These are phyloP conservation scores for Sclerotinia minor DNA, from an alignment of 2,329 filamentous ascomycete species.

Conservation along the genomic window DNA sequence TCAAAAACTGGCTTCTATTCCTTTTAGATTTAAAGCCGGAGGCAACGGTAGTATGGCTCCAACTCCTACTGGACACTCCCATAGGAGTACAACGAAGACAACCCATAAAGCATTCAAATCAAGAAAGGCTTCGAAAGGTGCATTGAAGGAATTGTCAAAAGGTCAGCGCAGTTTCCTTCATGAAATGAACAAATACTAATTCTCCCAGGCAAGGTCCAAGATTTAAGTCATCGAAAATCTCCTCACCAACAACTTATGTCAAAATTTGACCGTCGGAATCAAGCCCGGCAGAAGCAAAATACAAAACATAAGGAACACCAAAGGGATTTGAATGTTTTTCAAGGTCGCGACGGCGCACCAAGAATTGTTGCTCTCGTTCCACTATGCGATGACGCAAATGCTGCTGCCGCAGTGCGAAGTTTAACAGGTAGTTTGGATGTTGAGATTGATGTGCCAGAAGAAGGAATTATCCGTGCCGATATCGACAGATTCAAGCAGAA, in stretches of 20 bases:
- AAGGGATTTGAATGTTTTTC: conserved; percentile 76
- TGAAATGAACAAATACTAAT: conserved; percentile 26
- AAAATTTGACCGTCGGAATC: conserved; percentile 92
- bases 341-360: conserved; percentile 82
- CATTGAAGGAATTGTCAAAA: conserved; percentile 81
- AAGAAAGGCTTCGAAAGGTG: conserved; percentile 83
- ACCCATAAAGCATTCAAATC: conserved; percentile 91
- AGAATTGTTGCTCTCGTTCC: conserved; percentile 87
- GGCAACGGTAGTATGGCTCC: conserved; percentile 68
- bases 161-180: conserved; percentile 51
- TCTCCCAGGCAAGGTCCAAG: conserved; percentile 69
- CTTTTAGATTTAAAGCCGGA: conserved; percentile 86
- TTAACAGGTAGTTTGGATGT: conserved; percentile 82
- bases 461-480: conserved; percentile 61
- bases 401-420: conserved; percentile 63
- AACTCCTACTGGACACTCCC: conserved; percentile 71
- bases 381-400: conserved; percentile 71
- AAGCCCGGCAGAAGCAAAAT: conserved; percentile 85
- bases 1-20: conserved; percentile 68
- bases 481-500: conserved; percentile 95
- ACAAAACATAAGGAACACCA: conserved; percentile 82
- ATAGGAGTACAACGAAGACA: conserved; percentile 88
- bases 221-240: conserved; percentile 77
- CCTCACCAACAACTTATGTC: conserved; percentile 97
- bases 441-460: conserved; percentile 60